Evolutionary conservation across 805 yeast species (phyloP), one percentile per base, ranked within the genome.

Genomic region (Myxozyma monticola): DNA sequence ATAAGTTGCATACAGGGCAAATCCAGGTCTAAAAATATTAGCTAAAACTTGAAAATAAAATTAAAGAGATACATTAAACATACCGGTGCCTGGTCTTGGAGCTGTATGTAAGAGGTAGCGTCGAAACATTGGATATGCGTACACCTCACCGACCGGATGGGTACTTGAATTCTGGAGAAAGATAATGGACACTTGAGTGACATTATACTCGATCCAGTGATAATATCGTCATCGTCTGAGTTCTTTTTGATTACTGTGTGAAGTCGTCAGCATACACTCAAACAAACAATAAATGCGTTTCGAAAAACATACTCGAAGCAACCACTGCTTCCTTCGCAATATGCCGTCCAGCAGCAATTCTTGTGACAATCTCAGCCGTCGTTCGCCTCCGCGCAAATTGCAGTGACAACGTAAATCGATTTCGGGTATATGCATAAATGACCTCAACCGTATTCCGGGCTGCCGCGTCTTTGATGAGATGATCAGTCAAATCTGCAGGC

Each of bases 51-150:
- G n/a, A n/a, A n/a, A n/a, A n/a, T n/a, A n/a, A n/a, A n/a, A n/a
- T n/a, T n/a, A n/a, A n/a, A n/a, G n/a, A n/a, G n/a, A n/a, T n/a
- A n/a, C n/a, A n/a, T n/a, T n/a, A n/a, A n/a, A n/a, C n/a, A n/a
- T n/a, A n/a, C n/a, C 0, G 96, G 85, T 0, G 85, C 79, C 63
- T 85, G 91, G 48, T 74, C 73, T 65, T 91, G 98, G 37, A 89
- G 74, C 61, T 80, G 78, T 8, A 93, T 60, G 63, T 78, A 93
- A 37, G 86, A 79, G 30, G 75, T 66, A 0, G 87, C 90, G 68
- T 93, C 99, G 65, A 90, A 88, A 64, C 98, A 90, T 61, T 86
- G 91, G 14, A 88, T 69, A 68, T 93, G 99, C 30, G 76, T 71
- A 68, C 99, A 93, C 40, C 68, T 71, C 1, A 75, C 68, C 1